Evolutionary conservation across 202 grass and related monocot genomes (phyloP), one percentile per base, ranked within the genome.

Genomic region (Carex arenaria): DNA sequence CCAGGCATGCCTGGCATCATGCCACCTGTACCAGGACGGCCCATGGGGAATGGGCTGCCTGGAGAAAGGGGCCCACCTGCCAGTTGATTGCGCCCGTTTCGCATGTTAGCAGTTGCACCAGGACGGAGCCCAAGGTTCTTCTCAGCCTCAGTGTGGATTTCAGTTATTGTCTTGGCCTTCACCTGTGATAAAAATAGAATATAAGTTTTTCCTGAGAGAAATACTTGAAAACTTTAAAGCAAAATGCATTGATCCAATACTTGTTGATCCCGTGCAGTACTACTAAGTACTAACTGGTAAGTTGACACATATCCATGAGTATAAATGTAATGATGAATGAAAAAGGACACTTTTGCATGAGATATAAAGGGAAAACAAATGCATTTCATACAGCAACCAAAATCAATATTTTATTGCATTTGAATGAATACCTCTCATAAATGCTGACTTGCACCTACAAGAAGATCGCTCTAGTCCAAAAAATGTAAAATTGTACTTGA

Each of bases 1-100:
- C 96, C 93, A 71, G 96, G 96, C 96, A 99, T 99, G 59, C 96
- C 96, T 75, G 96, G 93, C 96, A 99, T 99, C 96, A 99, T 99
- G 42, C 96, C 96, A 74, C 96, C 93, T 72, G 88, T 89, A 88
- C 93, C 93, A 78, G 89, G 88, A 13, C 86, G 83, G 42, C 83
- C 93, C 84, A 89, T 74, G 61, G 96, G 30, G 85, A 98, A 98
- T 18, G 6, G 81, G 38, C 67, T 89, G 59, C 93, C 91, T 9
- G 89, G 93, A n/a, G 85, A 88, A 82, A 94, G 89, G 43, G 89
- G 85, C 1, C 93, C 91, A 45, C 85, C 69, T 79, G 91, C 31
- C 80, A 86, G 61, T 66, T 81, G 70, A 69, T 76, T 90, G 38
- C 93, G 93, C 4, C 89, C 93, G 88, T 93, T 95, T 68, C 90